These are phyloP conservation scores for Phytophthora idaei DNA, from an alignment of 352 stramenopile species.

Conservation along the genomic window DNA sequence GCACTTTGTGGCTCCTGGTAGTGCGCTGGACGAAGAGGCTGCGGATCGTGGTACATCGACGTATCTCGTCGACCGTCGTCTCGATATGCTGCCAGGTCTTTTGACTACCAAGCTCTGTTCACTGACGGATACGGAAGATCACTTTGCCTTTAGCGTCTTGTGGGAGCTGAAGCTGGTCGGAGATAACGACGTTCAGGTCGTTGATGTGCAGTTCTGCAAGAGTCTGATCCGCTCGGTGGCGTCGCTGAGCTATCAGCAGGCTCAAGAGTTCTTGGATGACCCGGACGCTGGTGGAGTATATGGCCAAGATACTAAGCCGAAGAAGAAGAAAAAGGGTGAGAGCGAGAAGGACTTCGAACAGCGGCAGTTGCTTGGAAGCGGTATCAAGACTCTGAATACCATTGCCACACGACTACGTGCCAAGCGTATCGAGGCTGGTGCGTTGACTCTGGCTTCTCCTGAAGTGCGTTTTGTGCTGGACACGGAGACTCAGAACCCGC, in stretches of 20 bases:
- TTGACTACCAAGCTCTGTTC: slow-evolving; percentile 98
- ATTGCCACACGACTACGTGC: slow-evolving; percentile 92
- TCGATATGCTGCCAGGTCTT: slow-evolving; percentile 98
- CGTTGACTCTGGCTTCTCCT: slow-evolving; percentile 97
- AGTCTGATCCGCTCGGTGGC: slow-evolving; percentile 97
- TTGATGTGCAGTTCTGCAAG: slow-evolving; percentile 97
- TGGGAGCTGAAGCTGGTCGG: slow-evolving; percentile 78
- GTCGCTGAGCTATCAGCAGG: slow-evolving; percentile 97
- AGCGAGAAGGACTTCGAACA: slow-evolving; percentile 38
- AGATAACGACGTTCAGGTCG: slow-evolving; percentile 84
- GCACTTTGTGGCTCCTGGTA: slow-evolving; percentile 96
- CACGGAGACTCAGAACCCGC: slow-evolving; percentile 98
- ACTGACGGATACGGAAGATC: slow-evolving; percentile 82
- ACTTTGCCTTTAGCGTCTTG: slow-evolving; percentile 85
- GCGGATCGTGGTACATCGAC: slow-evolving; percentile 93
- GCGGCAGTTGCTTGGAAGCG: slow-evolving; percentile 66
- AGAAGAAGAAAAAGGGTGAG: slow-evolving; percentile 51
- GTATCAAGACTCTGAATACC: slow-evolving; percentile 92
- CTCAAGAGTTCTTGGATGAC: slow-evolving; percentile 96
- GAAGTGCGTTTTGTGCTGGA: slow-evolving; percentile 97
- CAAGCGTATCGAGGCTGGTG: slow-evolving; percentile 95
- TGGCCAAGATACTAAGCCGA: slow-evolving; percentile 26
- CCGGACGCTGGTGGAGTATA: slow-evolving; percentile 58
- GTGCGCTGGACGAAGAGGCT: slow-evolving; percentile 95
- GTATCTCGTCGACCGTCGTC: slow-evolving; percentile 98